Evolutionary conservation across 2,329 filamentous ascomycete species (phyloP).

Genomic region (Trichoderma asperellum): DNA sequence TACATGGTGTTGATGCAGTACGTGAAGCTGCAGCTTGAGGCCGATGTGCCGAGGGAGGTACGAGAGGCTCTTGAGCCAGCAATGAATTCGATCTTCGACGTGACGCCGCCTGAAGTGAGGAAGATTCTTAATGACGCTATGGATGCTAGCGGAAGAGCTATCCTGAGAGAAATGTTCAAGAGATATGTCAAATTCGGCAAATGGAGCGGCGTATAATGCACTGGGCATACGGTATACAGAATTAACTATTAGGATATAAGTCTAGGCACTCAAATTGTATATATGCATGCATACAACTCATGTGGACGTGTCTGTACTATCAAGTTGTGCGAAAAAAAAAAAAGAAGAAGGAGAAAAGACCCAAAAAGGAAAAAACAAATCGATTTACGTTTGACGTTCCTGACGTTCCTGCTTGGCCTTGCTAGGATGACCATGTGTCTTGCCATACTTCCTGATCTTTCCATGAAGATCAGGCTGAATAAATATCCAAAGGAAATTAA

Average conservation of each 20-base stretch:
- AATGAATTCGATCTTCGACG: slow-evolving; percentile 61
- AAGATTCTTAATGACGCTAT: slow-evolving; percentile 63
- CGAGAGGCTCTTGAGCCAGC: slow-evolving; percentile 61
- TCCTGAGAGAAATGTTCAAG: slow-evolving; percentile 62
- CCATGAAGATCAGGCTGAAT: slow-evolving; percentile 59
- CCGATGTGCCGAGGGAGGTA: slow-evolving; percentile 53
- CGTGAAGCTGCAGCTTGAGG: slow-evolving; percentile 63
- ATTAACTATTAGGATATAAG: slow-evolving; percentile 19
- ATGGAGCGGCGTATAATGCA: slow-evolving; percentile 60
- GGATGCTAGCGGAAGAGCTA: slow-evolving; percentile 61
- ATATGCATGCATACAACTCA: background rate
- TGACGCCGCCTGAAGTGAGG: slow-evolving; percentile 58
- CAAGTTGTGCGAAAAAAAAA: background rate
- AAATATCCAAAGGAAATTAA: slow-evolving; percentile 61
- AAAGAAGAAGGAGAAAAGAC: background rate
- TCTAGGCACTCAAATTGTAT: slow-evolving; percentile 17
- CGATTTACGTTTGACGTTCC: background rate
- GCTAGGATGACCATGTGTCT: slow-evolving; percentile 62
- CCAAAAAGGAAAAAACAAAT: background rate
- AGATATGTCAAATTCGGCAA: slow-evolving; percentile 66
- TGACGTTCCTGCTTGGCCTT: slow-evolving; percentile 48
- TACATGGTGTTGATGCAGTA: slow-evolving; percentile 63
- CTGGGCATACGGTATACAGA: background rate
- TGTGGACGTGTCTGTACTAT: background rate
- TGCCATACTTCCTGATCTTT: slow-evolving; percentile 60